Evolutionary conservation across 768 basidiomycete species (phyloP), one percentile per base, ranked within the genome.

Genomic region (Fistulinella prunicolor): DNA sequence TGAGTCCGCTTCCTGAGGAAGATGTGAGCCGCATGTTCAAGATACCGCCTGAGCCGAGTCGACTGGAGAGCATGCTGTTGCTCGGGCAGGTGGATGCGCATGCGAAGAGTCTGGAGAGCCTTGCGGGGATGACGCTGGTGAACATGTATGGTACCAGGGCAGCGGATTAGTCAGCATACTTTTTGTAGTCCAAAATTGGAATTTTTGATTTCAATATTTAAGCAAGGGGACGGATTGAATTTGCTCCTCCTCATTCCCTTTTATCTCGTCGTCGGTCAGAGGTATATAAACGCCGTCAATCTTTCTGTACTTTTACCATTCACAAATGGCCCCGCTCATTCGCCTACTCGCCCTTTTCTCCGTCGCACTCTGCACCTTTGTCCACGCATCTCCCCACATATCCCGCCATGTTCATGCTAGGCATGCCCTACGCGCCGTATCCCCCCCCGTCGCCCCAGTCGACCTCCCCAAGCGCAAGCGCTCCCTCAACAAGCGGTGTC

Each of bases 61-160:
- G 93, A 50, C 68, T 96, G 54, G 93, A 95, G 59, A 86, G 89
- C 66, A 74, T 92, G 81, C 66, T 94, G 65, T 58, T 94, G 48
- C 72, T 94, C 34, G 94, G 92, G 12, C 89, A 91, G 72, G 81
- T 94, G 53, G 93, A 95, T 67, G 88, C 81, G 8, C 83, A 89
- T 56, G 87, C 85, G 29, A 87, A 84, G 75, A 86, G 78, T 47
- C 71, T 95, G 53, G 88, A 79, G 44, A 77, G 78, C 50, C 77
- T 73, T 29, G 81, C 83, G 23, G 76, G 78, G 38, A 63, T 74
- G 16, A 77, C 73, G 20, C 66, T 95, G 50, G 85, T 89, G n/a
- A 90, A 90, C 71, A 92, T 90, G 86, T 94, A 89, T 61, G 83
- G 78, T 0, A 80, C 85, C 1, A 74, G 73, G 57, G 73, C 71